Evolutionary conservation across 73 alveolate genomes (phyloP).

Genomic region (Paramecium caudatum): DNA sequence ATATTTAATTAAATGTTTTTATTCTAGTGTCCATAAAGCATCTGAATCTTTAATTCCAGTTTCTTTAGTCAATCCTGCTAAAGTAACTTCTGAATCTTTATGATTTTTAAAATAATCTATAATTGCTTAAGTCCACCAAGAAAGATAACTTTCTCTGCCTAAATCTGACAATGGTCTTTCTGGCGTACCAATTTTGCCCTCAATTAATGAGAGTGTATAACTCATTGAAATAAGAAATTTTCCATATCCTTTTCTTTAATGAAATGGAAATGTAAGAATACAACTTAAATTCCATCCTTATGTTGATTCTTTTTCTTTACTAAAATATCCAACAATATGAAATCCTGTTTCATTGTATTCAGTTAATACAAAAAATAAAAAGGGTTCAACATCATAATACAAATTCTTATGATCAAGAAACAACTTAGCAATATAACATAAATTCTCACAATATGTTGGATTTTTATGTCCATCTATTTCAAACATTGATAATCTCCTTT

Average conservation of each 20-base stretch:
- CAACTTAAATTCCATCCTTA: constrained; percentile 94
- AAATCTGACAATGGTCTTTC: constrained; percentile 95
- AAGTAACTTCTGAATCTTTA: constrained; percentile 83
- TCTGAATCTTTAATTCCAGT: constrained; percentile 91
- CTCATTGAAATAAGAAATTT: constrained; percentile 97
- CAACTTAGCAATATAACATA: constrained; percentile 95
- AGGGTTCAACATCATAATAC: constrained; percentile 96
- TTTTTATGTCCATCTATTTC: constrained; percentile 97
- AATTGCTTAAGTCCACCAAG: constrained; percentile 94
- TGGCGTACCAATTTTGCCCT: constrained; percentile 94
- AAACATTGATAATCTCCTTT: constrained; percentile 91
- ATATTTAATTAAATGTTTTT: constrained; percentile 90
- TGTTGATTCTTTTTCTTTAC: constrained; percentile 92
- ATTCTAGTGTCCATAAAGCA: constrained; percentile 90
- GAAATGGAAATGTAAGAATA: constrained; percentile 95
- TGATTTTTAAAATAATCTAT: constrained; percentile 82
- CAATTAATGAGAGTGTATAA: constrained; percentile 88
- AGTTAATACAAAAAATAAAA: constrained; percentile 94
- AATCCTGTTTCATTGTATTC: constrained; percentile 95
- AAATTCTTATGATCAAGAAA: constrained; percentile 98
- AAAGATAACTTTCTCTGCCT: constrained; percentile 92
- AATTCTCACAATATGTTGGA: constrained; percentile 95
- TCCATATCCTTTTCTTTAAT: constrained; percentile 98
- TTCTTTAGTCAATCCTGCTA: constrained; percentile 84
- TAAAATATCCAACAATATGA: constrained; percentile 97